Evolutionary conservation across 169 alveolate genomes (phyloP), one percentile per base, ranked within the genome.

Genomic region (Plasmodium yoelii): DNA sequence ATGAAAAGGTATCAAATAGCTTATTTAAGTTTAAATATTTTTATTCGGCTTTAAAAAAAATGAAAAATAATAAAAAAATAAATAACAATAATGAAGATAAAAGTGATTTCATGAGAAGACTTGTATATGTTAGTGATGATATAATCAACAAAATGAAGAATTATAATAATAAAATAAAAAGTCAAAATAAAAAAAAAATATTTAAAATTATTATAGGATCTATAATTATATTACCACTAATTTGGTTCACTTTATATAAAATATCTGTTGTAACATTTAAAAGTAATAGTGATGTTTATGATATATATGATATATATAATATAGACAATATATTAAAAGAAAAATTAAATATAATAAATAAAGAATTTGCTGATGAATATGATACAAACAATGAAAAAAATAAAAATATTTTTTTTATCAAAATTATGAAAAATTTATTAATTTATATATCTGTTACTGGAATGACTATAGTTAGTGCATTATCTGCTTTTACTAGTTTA

Each of bases 371-470:
- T 13, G 70, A 75, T 49, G 88, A 75, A 18, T 75, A 75, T 61
- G 68, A 75, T 57, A 63, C 71, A 5, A 75, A 75, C 46, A 75
- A 42, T 63, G 70, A 63, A 3, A 75, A 75, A 63, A 75, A 26
- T 61, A 46, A 63, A 22, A 18, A 56, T 26, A 61, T 55, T 46
- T 49, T 64, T 24, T 75, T 75, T 49, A 46, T 75, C 26, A 75
- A 75, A 63, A 5, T 75, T 10, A 75, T 75, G 77, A 75, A 75
- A 44, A 75, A 75, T 63, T 64, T 75, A 7, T 26, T 75, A 1
- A 75, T 64, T 1, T 75, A 75, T 75, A 75, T 75, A 44, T 75
- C 88, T 28, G 88, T 75, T 49, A 75, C 88, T 13, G 88, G 88
- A 1, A 75, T 75, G 88, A 75, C 88, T 4, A 61, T 75, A 55